Evolutionary conservation across 2,329 filamentous ascomycete species (phyloP), one percentile per base, ranked within the genome.

Genomic region (Graphilbum ipis-grandicollis): DNA sequence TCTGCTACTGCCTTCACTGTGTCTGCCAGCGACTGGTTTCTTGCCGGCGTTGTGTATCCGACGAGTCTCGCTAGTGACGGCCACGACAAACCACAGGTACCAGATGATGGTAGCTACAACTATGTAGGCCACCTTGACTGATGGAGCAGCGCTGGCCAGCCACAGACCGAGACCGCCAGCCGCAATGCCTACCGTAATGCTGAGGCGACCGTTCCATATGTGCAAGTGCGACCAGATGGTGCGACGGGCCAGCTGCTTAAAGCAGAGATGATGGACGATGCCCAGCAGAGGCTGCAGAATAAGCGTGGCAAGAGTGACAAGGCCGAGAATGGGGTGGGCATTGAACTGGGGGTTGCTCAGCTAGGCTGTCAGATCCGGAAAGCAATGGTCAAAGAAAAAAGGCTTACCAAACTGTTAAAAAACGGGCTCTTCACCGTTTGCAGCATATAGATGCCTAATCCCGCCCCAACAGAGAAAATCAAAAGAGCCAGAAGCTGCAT

Each of bases 261-360:
- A 65, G 14, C 48, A 44, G 1, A 43, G 32, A 43, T 67, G 63
- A 43, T 67, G 63, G 4, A 58, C 31, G 30, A 50, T 44, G 3
- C 63, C 63, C 2, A 63, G 47, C 3, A 58, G 14, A 0, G 62
- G 59, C 47, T 65, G 61, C 32, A 60, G 39, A 42, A 58, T 40
- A 5, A 66, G 47, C 1, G 51, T 37, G 10, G 41, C 52, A 8
- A 66, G 51, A 3, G 61, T 46, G 4, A 62, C 48, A 35, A 65
- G 47, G 22, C 63, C 63, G 41, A 66, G 58, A 42, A 65, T 61
- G 25, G 60, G 60, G 43, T 67, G 63, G 32, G 52, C 54, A 42
- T 57, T 59, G 25, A 49, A 47, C 4, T 46, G 36, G 6, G 48
- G 41, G n/a, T 48, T 46, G 12, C 47, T 42, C 7, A 62, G 41